Evolutionary conservation across 2,329 filamentous ascomycete genomes (phyloP), one percentile per base, ranked within the genome.

Genomic region (Xylariaceae sp.): DNA sequence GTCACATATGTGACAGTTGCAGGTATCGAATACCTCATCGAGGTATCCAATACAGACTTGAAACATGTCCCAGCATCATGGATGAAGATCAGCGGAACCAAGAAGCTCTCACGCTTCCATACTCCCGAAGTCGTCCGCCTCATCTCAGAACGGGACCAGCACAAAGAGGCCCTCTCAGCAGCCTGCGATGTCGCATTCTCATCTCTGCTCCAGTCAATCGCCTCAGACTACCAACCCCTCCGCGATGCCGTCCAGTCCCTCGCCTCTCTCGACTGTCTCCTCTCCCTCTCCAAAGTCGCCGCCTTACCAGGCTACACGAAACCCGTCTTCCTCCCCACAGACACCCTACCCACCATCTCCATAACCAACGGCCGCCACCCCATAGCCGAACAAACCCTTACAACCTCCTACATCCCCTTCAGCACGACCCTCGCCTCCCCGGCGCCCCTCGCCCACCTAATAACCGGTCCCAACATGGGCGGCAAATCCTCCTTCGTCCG

Each of bases 391-490:
- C 92, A 95, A 70, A 85, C 93, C 9, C 82, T 97, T 4, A 82
- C 93, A 3, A 85, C 89, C 66, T 82, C 85, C 55, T 99, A 97
- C 74, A 96, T 99, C 59, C 93, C 94, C 51, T 99, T 99, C 74
- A 85, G 88, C 68, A 88, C 91, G 9, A 77, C 83, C 1, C 83
- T 97, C 51, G 81, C 84, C n/a, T 82, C 85, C 2, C 81, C 85
- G 1, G 72, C 79, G 0, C 83, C 85, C 0, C 82, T 89, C 4
- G 90, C 91, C 2, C 84, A 97, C 66, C 87, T 97, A 58, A 88
- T 99, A 68, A 99, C 94, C 0, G 94, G 94, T 0, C 94, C 94
- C 35, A 99, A 99, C 77, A 99, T 99, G 94, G 94, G 94, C 68
- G 94, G 94, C 58, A 99, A 99, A 72, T 96, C 91, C n/a, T 94